Evolutionary conservation across 1,284 basidiomycete species (phyloP), one percentile per base, ranked within the genome.

Genomic region (Pyrrhoderma noxium): DNA sequence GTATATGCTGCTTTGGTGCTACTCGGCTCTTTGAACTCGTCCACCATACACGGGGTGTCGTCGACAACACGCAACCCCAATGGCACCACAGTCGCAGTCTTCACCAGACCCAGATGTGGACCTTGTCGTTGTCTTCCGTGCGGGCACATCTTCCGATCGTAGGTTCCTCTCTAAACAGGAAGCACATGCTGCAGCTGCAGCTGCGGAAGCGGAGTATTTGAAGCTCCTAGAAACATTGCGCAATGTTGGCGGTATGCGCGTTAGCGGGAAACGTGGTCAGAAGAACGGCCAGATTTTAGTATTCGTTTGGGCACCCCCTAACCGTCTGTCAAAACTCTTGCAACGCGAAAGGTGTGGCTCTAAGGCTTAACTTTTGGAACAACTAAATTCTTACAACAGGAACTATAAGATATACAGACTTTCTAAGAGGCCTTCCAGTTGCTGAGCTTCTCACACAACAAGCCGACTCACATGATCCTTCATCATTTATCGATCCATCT

Each of bases 211-310:
- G 35, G 85, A 90, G 58, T 91, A 90, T 61, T 68, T 69, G 16
- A 70, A 71, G 8, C 72, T 92, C 31, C 67, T 88, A n/a, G 68
- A 77, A 9, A 74, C 73, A 0, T 73, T 92, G 8, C 75, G 70
- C 18, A 68, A 71, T 19, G 79, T 78, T 0, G 85, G 84, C 1
- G 85, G 84, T 1, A 65, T 92, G 45, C 75, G 75, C 43, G 85
- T 82, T 0, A 82, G 83, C 0, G 86, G 86, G 8, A 75, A 86
- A 57, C 71, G 82, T 18, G 89, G 88, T 11, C 83, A 85, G 59
- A 74, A 76, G 9, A 73, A 85, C 48, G 85, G 87, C 3, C 85
- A 94, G 59, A 64, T 95, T 2, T 74, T 94, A 46, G 70, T 96
- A 2, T 82, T 96, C 56, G 77, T 96, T 13, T 74, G 75, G n/a